phyloP scores from a whole-genome alignment of 352 stramenopile species.

The Phytopythium sindhum region DNA sequence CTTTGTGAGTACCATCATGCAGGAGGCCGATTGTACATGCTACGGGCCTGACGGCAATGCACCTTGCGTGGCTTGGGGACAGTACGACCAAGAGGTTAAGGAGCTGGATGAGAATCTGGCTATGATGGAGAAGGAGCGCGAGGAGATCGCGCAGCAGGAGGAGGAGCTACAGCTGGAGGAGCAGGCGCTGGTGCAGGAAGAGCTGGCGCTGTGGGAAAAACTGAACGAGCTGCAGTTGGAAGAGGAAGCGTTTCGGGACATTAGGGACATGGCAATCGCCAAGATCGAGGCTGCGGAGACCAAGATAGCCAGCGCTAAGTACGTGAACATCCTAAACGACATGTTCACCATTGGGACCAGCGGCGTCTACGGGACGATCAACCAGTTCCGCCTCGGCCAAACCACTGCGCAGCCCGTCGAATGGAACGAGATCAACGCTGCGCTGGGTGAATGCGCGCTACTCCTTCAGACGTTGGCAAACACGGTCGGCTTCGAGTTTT shows the following conservation, averaged over 20 bases:
- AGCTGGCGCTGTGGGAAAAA: slow-evolving; percentile 50
- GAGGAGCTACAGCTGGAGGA: slow-evolving; percentile 46
- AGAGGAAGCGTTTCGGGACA: slow-evolving; percentile 44
- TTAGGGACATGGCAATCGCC: slow-evolving; percentile 49
- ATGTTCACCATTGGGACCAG: slow-evolving; percentile 76
- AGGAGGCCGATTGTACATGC: background rate
- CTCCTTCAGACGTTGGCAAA: slow-evolving; percentile 60
- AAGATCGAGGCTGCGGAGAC: slow-evolving; percentile 57
- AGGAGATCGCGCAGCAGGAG: slow-evolving; percentile 45
- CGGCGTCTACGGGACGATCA: slow-evolving; percentile 80
- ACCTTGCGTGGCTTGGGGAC: background rate
- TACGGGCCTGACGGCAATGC: slow-evolving; percentile 1
- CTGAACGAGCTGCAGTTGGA: slow-evolving; percentile 54
- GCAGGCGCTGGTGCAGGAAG: slow-evolving; percentile 42
- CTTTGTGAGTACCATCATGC: slow-evolving; percentile 42
- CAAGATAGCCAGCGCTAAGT: slow-evolving; percentile 34
- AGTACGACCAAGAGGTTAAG: slow-evolving; percentile 71
- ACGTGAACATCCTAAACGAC: slow-evolving; percentile 66
- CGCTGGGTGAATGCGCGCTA: slow-evolving; percentile 68
- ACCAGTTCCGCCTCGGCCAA: slow-evolving; percentile 77
- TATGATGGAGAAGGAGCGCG: slow-evolving; percentile 71
- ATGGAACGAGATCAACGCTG: slow-evolving; percentile 89
- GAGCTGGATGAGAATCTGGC: slow-evolving; percentile 55
- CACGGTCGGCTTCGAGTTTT: slow-evolving; percentile 59
- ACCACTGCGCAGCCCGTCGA: slow-evolving; percentile 53